Evolutionary conservation across 2,329 filamentous ascomycete species (phyloP).

Genomic region (Metarhizium sp.): DNA sequence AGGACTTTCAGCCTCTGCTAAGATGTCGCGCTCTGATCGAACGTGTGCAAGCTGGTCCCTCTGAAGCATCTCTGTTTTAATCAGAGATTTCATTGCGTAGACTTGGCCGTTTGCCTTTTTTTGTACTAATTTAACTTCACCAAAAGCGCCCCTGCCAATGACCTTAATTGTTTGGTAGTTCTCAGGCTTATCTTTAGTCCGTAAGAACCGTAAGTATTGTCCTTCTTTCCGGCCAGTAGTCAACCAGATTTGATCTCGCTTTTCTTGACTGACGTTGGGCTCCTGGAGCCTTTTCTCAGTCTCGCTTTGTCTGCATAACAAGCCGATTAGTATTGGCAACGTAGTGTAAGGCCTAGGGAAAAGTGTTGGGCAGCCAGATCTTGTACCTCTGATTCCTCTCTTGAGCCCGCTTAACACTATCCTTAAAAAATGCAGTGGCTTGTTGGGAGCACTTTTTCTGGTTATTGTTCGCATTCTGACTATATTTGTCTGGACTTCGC

Average conservation of each 20-base stretch:
- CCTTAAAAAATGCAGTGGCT: constrained; percentile 92
- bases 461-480: not conserved
- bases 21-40: constrained; percentile 91
- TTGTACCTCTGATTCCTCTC: constrained; percentile 87
- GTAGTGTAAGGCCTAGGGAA: not conserved
- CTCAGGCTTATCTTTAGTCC: constrained; percentile 45
- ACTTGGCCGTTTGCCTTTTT: constrained; percentile 95
- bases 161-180: constrained; percentile 97
- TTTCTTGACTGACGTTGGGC: constrained; percentile 59
- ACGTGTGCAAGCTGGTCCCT: constrained; percentile 97
- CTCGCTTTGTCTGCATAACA: constrained; percentile 65
- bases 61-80: constrained; percentile 99
- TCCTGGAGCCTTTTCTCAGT: constrained; percentile 79
- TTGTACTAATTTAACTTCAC: constrained; percentile 95
- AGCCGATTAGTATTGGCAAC: not conserved
- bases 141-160: constrained; percentile 97
- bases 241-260: constrained; percentile 78
- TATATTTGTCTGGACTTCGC: too few relatives aligned
- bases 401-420: constrained; percentile 90
- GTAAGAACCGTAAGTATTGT: constrained; percentile 74
- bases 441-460: constrained; percentile 61
- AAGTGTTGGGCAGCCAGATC: not conserved
- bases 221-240: constrained; percentile 81
- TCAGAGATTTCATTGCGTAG: constrained; percentile 94
- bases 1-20: constrained; percentile 95